Evolutionary conservation across 176 grass and related monocot species (phyloP), one percentile per base, ranked within the genome.

Genomic region (Carex parvula): DNA sequence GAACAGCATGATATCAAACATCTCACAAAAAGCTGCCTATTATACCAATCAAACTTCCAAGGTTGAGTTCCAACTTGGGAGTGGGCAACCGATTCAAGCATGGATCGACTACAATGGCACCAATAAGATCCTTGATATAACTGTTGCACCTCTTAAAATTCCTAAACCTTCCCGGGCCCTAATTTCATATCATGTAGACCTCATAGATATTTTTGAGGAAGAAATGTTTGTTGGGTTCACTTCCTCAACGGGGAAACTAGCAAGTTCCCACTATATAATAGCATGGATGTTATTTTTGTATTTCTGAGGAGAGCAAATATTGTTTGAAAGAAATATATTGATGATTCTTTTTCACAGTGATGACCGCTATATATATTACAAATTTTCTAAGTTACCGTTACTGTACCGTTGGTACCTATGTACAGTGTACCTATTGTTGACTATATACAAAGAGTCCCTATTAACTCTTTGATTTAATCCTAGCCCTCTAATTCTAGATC

Each of bases 201-300:
- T 91, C 16, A 24, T 39, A 3, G 37, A 78, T 37, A 71, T 88
- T 73, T 64, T 91, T 12, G 15, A 85, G 53, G 68, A 88, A 18
- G 42, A 85, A 56, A 88, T 91, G 89, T 88, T 79, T 66, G 79
- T 88, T 17, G 86, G 83, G 13, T 88, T 91, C 60, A 87, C 89
- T 39, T 29, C 82, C 24, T 33, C 89, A 18, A 88, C 89, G 0
- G 86, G 79, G n/a, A 44, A 70, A 35, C 13, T 82, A 8, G 55
- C 86, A 6, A 88, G 89, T 60, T 85, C 74, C 0, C 86, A 91
- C 74, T 91, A 91, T 56, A 78, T 86, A 11, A 67, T 88, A 73
- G 89, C 84, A 11, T 91, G n/a, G n/a, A n/a, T n/a, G n/a, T n/a
- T n/a, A n/a, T n/a, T n/a, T n/a, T n/a, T n/a, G n/a, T n/a, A n/a